A percentile compares a stretch with the other conserved stretches of the same genome.
Conservation (phyloP, 768 basidiomycete genomes). For the Arthromyces matolae region DNA sequence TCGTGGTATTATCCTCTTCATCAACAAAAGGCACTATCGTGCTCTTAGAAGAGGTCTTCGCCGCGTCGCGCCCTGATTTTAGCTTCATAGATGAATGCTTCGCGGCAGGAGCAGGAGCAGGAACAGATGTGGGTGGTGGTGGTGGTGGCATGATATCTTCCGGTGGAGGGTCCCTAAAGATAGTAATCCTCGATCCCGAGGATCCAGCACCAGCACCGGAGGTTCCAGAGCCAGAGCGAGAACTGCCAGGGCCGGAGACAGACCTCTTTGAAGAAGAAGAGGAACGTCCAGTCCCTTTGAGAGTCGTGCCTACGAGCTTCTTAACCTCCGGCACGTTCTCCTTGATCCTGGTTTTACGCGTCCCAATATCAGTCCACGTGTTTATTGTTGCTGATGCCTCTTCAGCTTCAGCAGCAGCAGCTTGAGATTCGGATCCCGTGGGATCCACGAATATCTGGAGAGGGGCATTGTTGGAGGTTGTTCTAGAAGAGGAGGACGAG, state of each 20-base stretch:
- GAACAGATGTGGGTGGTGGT: constrained; percentile 29
- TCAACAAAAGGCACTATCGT: constrained; percentile 40
- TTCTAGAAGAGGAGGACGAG: constrained; percentile 25
- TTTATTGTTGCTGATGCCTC: constrained; percentile 39
- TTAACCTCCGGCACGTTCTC: constrained; percentile 72
- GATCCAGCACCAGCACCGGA: constrained; percentile 16
- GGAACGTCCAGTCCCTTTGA: constrained; percentile 59
- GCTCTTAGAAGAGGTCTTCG: constrained; percentile 30
- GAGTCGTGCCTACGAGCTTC: constrained; percentile 62
- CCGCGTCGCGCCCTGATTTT: constrained; percentile 25
- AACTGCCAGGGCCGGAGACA: constrained; percentile 38
- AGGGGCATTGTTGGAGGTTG: constrained; percentile 49
- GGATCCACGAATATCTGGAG: constrained; percentile 76
- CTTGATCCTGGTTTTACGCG: constrained; percentile 74
- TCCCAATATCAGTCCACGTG: constrained; percentile 70
- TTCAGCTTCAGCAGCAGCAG: constrained; percentile 39
- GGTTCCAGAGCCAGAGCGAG: constrained; percentile 22
- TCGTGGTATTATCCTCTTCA: constrained; percentile 16
- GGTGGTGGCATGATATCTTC: constrained; percentile 44
- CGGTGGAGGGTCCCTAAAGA: constrained; percentile 60
- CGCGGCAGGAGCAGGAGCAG: constrained; percentile 20
- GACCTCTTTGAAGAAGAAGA: constrained; percentile 55
- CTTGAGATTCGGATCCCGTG: constrained; percentile 44
- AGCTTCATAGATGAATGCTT: no score
- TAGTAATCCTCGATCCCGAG: constrained; percentile 52